A percentile compares a stretch with the other conserved stretches of the same genome.
phyloP scores from a whole-genome alignment of 768 basidiomycete species.

The Suillus weaverae region DNA sequence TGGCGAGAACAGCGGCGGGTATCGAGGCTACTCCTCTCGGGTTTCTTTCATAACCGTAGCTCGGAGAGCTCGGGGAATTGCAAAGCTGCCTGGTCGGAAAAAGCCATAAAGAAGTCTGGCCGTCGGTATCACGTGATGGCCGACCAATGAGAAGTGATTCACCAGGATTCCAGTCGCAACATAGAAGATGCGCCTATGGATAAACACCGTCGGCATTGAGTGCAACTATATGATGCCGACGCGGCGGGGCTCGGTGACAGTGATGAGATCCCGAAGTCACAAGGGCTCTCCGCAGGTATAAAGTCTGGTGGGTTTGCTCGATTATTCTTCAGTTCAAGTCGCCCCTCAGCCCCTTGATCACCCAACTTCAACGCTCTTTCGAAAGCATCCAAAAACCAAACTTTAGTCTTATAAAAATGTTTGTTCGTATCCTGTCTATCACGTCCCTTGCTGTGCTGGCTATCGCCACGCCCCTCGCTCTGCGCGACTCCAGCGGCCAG shows the following conservation, averaged over 20 bases:
- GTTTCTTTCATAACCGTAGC: neutral
- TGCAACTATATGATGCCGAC: neutral
- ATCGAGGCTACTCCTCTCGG: neutral
- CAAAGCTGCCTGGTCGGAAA: neutral
- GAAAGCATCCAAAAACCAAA: neutral
- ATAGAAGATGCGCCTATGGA: neutral
- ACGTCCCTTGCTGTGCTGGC: constrained; percentile 19
- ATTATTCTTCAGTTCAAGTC: neutral
- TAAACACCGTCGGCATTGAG: neutral
- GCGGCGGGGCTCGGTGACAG: neutral
- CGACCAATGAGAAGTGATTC: neutral
- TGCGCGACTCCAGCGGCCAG: neutral
- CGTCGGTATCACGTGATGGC: neutral
- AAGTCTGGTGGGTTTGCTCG: neutral
- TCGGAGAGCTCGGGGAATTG: neutral
- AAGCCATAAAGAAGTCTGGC: neutral
- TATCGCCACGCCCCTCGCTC: constrained; percentile 18
- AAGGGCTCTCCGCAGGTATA: neutral
- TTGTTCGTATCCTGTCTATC: constrained; percentile 20
- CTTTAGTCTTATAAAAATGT: constrained; percentile 16
- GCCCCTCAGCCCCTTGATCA: neutral
- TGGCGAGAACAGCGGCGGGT: neutral
- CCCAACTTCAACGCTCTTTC: neutral
- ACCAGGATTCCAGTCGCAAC: neutral
- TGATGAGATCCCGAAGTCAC: neutral